Evolutionary conservation across 1,284 basidiomycete genomes (phyloP).

Genomic region (Laetiporus sulphureus): DNA sequence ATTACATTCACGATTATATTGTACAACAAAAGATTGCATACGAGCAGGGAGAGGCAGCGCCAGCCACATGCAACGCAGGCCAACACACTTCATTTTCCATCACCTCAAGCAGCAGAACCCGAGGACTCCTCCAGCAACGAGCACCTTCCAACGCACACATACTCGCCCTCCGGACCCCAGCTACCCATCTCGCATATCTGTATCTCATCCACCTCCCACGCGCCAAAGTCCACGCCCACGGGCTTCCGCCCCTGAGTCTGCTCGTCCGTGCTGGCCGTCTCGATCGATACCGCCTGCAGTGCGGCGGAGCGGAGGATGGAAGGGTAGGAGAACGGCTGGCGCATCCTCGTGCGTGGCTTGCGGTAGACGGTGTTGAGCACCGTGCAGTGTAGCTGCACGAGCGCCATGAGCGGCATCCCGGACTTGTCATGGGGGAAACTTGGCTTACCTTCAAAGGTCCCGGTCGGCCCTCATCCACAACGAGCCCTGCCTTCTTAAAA

Average conservation of each 20-base stretch:
- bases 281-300: constrained; percentile 13
- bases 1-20: no score
- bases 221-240: constrained; percentile 35
- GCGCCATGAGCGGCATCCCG: constrained; percentile 1
- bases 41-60: no score
- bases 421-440: neutral
- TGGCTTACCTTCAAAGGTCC: constrained; percentile 58
- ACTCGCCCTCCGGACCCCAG: constrained; percentile 46
- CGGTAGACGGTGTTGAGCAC: constrained; percentile 57
- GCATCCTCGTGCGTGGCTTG: constrained; percentile 25
- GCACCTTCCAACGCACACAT: constrained; percentile 30
- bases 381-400: constrained; percentile 58
- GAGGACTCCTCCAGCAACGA: no score
- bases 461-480: constrained; percentile 40
- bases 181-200: constrained; percentile 61
- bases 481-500: constrained; percentile 42
- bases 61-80: neutral
- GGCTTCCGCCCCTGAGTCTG: constrained; percentile 9
- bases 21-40: no score
- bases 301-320: constrained; percentile 33
- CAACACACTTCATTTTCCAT: neutral
- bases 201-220: constrained; percentile 41
- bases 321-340: constrained; percentile 41
- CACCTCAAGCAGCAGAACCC: neutral
- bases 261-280: neutral